Percentiles rank a stretch among this genome's conserved stretches.
phyloP scores from a whole-genome alignment of 805 yeast genomes.

The Vanderwaltozyma verrucispora region DNA sequence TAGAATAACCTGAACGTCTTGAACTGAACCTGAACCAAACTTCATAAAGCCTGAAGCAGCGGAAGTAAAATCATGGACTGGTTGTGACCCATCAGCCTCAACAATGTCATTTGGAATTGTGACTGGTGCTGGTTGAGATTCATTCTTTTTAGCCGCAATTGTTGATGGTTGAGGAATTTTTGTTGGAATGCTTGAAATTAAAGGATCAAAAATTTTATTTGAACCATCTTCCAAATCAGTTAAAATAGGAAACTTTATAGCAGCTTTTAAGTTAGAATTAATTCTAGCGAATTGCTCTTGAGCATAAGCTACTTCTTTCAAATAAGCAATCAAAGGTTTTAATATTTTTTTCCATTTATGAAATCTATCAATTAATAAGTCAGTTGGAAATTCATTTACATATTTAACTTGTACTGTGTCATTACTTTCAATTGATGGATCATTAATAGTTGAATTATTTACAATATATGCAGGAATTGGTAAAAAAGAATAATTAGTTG shows the following conservation, averaged over 20 bases:
- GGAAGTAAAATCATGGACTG: constrained; percentile 10
- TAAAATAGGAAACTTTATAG: constrained; percentile 34
- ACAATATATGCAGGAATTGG: neutral
- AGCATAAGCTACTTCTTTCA: constrained; percentile 62
- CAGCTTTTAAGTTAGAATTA: constrained; percentile 63
- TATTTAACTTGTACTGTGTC: constrained; percentile 2
- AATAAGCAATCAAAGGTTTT: constrained; percentile 55
- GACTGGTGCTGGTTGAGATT: neutral
- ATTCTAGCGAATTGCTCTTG: constrained; percentile 62
- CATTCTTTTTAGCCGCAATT: constrained; percentile 1
- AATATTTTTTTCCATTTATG: constrained; percentile 70
- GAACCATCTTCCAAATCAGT: constrained; percentile 26
- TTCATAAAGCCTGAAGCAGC: constrained; percentile 46
- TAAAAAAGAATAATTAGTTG: neutral
- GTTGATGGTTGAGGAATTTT: constrained; percentile 14
- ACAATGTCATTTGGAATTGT: neutral
- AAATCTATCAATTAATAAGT: constrained; percentile 66
- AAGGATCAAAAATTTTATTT: constrained; percentile 35
- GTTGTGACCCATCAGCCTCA: constrained; percentile 4
- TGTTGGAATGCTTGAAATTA: constrained; percentile 34
- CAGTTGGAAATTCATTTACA: constrained; percentile 52
- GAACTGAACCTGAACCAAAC: constrained; percentile 62
- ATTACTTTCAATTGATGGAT: neutral
- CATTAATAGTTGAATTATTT: neutral
- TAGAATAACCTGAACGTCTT: constrained; percentile 61